Evolutionary conservation across 495 filamentous ascomycete genomes (phyloP).

Genomic region (Lichina pygmaea): DNA sequence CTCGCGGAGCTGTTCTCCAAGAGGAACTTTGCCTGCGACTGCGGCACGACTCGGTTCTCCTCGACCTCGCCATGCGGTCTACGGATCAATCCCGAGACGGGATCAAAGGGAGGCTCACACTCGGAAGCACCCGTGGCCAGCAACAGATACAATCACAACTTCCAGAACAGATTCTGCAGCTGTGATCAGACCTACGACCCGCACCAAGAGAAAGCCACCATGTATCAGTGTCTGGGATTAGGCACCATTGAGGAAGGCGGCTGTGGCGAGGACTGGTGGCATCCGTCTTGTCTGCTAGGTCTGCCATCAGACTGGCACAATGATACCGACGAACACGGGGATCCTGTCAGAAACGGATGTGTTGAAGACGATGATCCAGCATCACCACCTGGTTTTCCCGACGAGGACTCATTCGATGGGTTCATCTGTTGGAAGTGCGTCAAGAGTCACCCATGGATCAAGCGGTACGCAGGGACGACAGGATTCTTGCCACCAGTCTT

Average conservation of each 20-base stretch:
- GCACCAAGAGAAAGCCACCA: conserved; percentile 75
- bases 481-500: conserved; percentile 59
- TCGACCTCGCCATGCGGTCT: conserved; percentile 44
- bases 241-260: conserved; percentile 55
- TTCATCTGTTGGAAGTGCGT: conserved; percentile 91
- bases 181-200: conserved; percentile 71
- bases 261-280: conserved; percentile 98
- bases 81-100: conserved; percentile 45
- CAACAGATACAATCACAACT: conserved; percentile 91
- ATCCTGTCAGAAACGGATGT: conserved; percentile 1
- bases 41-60: conserved; percentile 63
- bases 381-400: conserved; percentile 60
- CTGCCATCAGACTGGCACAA: conserved; percentile 26
- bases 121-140: conserved; percentile 40
- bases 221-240: conserved; percentile 91
- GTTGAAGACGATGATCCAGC: conserved; percentile 24
- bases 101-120: conserved; percentile 44
- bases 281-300: conserved; percentile 81
- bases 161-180: conserved; percentile 73
- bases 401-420: conserved; percentile 63
- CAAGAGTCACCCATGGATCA: conserved; percentile 75
- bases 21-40: conserved; percentile 89
- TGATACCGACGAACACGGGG: conserved; percentile 3
- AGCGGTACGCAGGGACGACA: conserved; percentile 53
- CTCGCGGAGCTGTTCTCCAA: conserved; percentile 93